Percentiles rank a stretch among this genome's conserved stretches.
Conservation (phyloP, 2,329 filamentous ascomycete genomes). For the Penicillium sp. region DNA sequence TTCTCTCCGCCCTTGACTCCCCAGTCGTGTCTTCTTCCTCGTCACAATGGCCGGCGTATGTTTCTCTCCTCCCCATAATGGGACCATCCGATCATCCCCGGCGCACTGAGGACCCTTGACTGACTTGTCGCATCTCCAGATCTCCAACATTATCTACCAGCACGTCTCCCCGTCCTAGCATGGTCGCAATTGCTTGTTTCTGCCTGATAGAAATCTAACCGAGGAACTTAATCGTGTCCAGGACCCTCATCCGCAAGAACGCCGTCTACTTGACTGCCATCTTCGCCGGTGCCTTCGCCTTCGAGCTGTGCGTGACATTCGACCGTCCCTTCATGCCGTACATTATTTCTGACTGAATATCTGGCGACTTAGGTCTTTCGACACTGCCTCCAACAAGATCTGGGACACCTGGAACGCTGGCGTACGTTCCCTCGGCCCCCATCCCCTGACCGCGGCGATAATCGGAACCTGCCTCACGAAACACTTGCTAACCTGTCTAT, state of each 20-base stretch:
- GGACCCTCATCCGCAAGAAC: conserved; percentile 82
- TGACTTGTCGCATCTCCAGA: conserved; percentile 37
- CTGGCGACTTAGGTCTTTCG: conserved; percentile 65
- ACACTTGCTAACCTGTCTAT: conserved; percentile 15
- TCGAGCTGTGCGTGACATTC: conserved; percentile 74
- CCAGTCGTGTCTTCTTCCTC: conserved; percentile 18
- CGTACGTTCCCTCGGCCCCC: conserved; percentile 58
- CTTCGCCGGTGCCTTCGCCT: conserved; percentile 82
- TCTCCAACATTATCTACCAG: conserved; percentile 60
- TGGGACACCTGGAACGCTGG: conserved; percentile 92
- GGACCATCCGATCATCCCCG: conserved; percentile 10
- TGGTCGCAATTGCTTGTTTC: conserved; percentile 14
- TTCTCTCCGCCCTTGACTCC: conserved; percentile 10
- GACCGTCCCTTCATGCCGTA: conserved; percentile 1
- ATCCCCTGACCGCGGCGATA: conserved; percentile 2
- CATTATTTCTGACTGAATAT: conserved; percentile 17
- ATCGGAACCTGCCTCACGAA: background rate
- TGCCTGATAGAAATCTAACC: conserved; percentile 18
- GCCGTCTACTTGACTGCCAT: conserved; percentile 81
- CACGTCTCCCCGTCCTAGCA: conserved; percentile 42
- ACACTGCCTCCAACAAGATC: conserved; percentile 74
- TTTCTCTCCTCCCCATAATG: background rate
- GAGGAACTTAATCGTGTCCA: conserved; percentile 40
- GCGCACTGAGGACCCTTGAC: conserved; percentile 17
- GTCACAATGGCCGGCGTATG: conserved; percentile 56